Evolutionary conservation across 1,284 basidiomycete species (phyloP), one percentile per base, ranked within the genome.

Genomic region (Leccinum glutinopallens): DNA sequence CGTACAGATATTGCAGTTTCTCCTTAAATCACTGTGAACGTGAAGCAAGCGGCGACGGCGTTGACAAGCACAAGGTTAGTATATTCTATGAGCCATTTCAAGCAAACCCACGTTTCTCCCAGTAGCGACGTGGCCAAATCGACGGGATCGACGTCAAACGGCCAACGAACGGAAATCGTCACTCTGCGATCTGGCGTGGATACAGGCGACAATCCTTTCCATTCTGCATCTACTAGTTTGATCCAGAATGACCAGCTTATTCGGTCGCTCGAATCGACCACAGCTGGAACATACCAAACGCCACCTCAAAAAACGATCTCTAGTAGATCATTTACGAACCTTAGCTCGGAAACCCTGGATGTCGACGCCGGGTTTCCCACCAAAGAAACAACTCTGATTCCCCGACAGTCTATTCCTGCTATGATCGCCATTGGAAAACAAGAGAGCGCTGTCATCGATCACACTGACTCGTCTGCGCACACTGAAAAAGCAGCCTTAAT

Each of bases 21-120:
- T 6, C 68, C 70, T 54, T 61, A 63, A 22, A 59, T 60, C 25
- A 19, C 4, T 32, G 12, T 61, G n/a, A 35, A 49, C 8, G 35
- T 25, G 25, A 19, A 60, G 17, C 58, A 65, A 25, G 25, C 60
- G 8, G 19, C 3, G 7, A 43, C 43, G n/a, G 17, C 33, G 2
- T 49, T 43, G n/a, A 39, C 4, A 17, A 33, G 3, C 5, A 41
- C 46, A 9, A 54, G 29, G 70, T 70, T 10, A 65, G 59, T 6
- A 2, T 39, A 4, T 22, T 61, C 25, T 32, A n/a, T 53, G 2
- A 4, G n/a, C 1, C 17, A 10, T 17, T 3, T 2, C 1, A 2
- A 22, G 1, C 7, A 8, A 9, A 55, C 63, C 17, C 33, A 72
- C 6, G 0, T 12, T 37, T 56, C 29, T 58, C 39, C 35, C 2